Evolutionary conservation across 306 rosid species (phyloP).

Genomic region (Lagenaria siceraria): DNA sequence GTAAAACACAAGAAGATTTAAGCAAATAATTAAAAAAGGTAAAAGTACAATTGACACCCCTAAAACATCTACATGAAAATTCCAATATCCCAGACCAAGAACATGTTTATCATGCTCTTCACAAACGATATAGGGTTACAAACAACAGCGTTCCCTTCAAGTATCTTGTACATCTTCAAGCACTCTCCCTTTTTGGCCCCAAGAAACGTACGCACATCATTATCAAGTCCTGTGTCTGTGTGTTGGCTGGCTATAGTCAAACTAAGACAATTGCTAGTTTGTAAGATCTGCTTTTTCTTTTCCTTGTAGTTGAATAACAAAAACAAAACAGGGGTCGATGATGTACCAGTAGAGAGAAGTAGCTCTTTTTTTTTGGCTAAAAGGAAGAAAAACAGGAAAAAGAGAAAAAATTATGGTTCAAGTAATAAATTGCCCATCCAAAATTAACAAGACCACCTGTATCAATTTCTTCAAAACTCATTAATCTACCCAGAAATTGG

Average conservation of each 20-base stretch:
- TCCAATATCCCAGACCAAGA: background rate
- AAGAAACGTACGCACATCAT: background rate
- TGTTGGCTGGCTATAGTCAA: too few relatives aligned
- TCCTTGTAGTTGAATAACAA: background rate
- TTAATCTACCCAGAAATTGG: background rate
- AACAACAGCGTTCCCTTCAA: too few relatives aligned
- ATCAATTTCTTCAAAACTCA: background rate
- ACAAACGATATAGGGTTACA: background rate
- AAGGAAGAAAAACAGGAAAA: too few relatives aligned
- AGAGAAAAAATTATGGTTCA: too few relatives aligned
- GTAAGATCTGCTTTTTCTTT: background rate
- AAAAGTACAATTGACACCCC: background rate
- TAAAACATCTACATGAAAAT: background rate
- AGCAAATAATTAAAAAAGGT: background rate
- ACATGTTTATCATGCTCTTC: background rate
- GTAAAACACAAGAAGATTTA: background rate
- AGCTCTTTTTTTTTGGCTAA: too few relatives aligned
- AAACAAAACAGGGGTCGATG: background rate
- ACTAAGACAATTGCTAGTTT: background rate
- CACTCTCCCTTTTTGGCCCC: too few relatives aligned
- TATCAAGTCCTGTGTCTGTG: background rate
- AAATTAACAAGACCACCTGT: background rate
- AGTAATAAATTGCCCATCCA: background rate
- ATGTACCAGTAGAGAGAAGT: too few relatives aligned
- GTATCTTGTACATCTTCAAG: background rate